Conservation (phyloP, 1,284 basidiomycete species). For the Laetiporus sulphureus region DNA sequence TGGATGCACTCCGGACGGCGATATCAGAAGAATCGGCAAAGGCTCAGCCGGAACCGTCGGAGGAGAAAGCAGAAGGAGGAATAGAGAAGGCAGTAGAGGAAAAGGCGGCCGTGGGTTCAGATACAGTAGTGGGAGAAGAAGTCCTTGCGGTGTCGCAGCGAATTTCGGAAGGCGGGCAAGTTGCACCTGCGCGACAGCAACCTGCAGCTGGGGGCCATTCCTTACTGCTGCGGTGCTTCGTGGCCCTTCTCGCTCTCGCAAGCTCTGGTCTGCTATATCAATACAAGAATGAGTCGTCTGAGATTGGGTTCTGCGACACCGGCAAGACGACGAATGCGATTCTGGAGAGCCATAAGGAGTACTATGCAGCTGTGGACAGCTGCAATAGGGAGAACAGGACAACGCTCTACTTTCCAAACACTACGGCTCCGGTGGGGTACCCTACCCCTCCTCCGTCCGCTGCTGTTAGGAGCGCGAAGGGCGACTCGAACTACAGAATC, state of each 20-base stretch:
- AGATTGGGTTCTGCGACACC: constrained; percentile 81
- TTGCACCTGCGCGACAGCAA: constrained; percentile 14
- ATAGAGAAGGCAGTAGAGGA: constrained; percentile 20
- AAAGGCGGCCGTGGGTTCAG: constrained; percentile 19
- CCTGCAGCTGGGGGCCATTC: constrained; percentile 12
- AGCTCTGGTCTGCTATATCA: constrained; percentile 37
- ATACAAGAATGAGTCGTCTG: constrained; percentile 62
- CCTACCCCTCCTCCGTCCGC: constrained; percentile 13
- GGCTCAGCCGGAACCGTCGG: background rate
- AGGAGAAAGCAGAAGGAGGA: constrained; percentile 7
- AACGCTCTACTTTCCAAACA: constrained; percentile 28
- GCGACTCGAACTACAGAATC: constrained; percentile 2
- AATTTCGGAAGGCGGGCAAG: constrained; percentile 28
- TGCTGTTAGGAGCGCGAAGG: background rate
- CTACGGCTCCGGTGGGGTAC: constrained; percentile 12
- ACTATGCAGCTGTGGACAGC: constrained; percentile 41
- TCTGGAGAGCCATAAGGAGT: constrained; percentile 41
- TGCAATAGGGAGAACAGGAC: constrained; percentile 58
- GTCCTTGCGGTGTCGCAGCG: constrained; percentile 30
- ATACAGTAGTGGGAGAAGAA: too few species aligned
- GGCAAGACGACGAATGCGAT: constrained; percentile 56
- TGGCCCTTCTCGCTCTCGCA: constrained; percentile 32
- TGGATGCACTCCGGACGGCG: constrained; percentile 7
- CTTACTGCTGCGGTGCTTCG: constrained; percentile 30
- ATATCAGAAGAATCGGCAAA: constrained; percentile 6